Evolutionary conservation across 2,329 filamentous ascomycete species (phyloP).

Genomic region (Kalaharituber pfeilii): DNA sequence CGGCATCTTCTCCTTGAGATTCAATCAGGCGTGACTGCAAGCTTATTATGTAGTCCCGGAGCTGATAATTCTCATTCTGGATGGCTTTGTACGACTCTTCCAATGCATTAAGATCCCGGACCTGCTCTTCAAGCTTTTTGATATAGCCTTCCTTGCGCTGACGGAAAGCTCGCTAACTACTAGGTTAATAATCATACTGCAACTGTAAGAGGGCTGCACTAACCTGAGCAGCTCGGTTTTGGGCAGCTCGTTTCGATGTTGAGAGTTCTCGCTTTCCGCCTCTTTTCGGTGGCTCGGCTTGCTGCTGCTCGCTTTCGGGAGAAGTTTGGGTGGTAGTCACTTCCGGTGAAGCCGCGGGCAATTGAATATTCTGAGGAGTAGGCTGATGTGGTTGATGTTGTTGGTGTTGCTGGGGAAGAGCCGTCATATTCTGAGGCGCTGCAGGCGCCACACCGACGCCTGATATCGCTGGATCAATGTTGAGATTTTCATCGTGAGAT

Average conservation of each 20-base stretch:
- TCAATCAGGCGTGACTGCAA: conserved; percentile 77
- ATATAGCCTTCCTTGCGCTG: conserved; percentile 97
- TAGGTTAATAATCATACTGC: background rate
- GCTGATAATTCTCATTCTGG: conserved; percentile 72
- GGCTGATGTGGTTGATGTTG: conserved; percentile 19
- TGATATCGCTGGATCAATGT: conserved; percentile 42
- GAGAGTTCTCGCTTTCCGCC: conserved; percentile 84
- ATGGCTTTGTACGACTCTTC: conserved; percentile 63
- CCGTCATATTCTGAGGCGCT: background rate
- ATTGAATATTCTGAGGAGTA: conserved; percentile 15
- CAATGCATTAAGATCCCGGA: conserved; percentile 60
- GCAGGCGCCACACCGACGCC: conserved; percentile 29
- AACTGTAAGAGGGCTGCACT: conserved; percentile 26
- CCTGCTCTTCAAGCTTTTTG: conserved; percentile 88
- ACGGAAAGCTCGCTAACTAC: conserved; percentile 72
- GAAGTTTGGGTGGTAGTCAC: conserved; percentile 11
- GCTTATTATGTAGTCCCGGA: conserved; percentile 83
- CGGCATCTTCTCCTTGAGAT: conserved; percentile 64
- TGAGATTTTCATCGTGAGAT: conserved; percentile 34
- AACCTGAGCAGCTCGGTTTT: conserved; percentile 94
- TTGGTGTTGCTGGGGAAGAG: background rate
- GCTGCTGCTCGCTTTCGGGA: conserved; percentile 12
- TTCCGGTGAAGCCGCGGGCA: conserved; percentile 20
- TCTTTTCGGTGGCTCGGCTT: conserved; percentile 31
- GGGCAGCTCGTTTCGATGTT: conserved; percentile 86